phyloP scores from a whole-genome alignment of 305 asterid genomes.

The Fraxinus latifolia region DNA sequence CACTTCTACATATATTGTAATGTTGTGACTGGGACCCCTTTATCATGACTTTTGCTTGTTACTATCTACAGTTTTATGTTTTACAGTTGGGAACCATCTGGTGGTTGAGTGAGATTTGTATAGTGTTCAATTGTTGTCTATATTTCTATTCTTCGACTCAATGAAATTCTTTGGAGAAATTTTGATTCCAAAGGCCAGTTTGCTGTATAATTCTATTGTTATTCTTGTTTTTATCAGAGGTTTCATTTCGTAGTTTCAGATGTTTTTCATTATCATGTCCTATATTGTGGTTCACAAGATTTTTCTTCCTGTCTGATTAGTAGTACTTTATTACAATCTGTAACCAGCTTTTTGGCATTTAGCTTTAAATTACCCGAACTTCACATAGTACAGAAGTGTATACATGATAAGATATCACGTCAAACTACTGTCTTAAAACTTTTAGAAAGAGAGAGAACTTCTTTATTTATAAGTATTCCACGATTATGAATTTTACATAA shows the following conservation, averaged over 20 bases:
- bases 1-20: background rate
- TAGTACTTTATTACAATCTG: background rate
- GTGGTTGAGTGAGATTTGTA: conserved; percentile 24
- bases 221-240: background rate
- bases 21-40: background rate
- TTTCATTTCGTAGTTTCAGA: background rate
- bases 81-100: conserved; percentile 14
- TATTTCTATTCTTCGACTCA: conserved; percentile 29
- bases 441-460: background rate
- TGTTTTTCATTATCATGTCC: background rate
- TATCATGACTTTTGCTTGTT: background rate
- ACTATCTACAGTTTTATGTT: conserved; percentile 13
- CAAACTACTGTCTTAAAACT: background rate
- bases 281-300: background rate
- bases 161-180: conserved; percentile 28
- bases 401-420: background rate
- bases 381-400: background rate
- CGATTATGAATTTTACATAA: background rate
- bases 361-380: background rate
- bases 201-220: conserved; percentile 15
- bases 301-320: background rate
- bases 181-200: conserved; percentile 21
- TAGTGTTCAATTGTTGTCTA: conserved; percentile 1
- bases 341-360: background rate
- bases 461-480: background rate